Evolutionary conservation across 495 filamentous ascomycete species (phyloP).

Genomic region (Cetradonia linearis): DNA sequence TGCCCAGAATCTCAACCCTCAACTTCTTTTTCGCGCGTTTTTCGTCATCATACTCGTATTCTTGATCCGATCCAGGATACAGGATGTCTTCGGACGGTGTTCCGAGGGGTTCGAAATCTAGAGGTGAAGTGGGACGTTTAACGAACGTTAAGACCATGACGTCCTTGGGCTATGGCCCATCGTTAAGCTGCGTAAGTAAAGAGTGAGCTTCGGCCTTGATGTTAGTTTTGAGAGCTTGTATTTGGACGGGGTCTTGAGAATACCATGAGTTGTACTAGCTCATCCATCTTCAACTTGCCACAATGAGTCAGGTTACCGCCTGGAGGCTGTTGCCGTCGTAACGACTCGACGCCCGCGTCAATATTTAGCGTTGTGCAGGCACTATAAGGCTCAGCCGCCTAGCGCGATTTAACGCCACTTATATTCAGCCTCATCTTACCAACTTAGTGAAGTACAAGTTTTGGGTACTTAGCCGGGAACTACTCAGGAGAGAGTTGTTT

Average conservation of each 20-base stretch:
- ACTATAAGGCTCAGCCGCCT: background rate
- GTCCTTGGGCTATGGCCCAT: background rate
- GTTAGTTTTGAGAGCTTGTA: background rate
- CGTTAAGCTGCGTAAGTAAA: background rate
- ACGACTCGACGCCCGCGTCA: conserved; percentile 6
- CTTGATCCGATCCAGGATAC: conserved; percentile 46
- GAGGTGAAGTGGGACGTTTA: conserved; percentile 10
- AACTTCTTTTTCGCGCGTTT: conserved; percentile 40
- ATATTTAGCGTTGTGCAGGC: conserved; percentile 3
- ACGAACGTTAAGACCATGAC: conserved; percentile 12
- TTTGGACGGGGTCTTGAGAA: background rate
- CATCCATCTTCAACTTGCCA: conserved; percentile 2
- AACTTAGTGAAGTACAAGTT: too few relatives aligned
- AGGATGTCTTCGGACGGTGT: conserved; percentile 19
- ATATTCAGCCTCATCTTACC: too few relatives aligned
- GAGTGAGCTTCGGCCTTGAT: conserved; percentile 12
- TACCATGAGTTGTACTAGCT: background rate
- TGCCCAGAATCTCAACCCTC: conserved; percentile 49
- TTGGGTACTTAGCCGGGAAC: too few relatives aligned
- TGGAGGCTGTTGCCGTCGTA: conserved; percentile 17
- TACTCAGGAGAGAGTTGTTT: too few relatives aligned
- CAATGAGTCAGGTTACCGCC: background rate
- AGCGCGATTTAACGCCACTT: background rate
- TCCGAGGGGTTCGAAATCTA: conserved; percentile 17
- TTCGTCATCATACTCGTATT: conserved; percentile 37